Conservation (phyloP, 202 grass and related monocot genomes). For the Schoenoplectus tabernaemontani region DNA sequence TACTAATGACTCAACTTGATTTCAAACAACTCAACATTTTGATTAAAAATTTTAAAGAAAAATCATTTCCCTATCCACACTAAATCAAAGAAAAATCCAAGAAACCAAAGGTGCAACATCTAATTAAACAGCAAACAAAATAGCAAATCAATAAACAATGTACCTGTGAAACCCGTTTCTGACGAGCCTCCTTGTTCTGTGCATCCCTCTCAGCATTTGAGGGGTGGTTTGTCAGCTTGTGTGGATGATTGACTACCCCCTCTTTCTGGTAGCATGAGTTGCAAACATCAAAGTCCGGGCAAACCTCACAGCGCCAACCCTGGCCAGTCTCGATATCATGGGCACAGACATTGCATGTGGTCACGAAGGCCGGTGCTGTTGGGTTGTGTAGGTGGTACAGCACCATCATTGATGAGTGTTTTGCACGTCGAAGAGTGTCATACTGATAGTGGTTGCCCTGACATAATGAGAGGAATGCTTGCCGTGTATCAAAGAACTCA, state of each 20-base stretch:
- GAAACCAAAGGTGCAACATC: background rate
- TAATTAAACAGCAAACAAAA: background rate
- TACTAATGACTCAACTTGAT: background rate
- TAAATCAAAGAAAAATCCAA: background rate
- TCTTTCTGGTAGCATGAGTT: slow-evolving; percentile 83
- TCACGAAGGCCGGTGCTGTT: slow-evolving; percentile 88
- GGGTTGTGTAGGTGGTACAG: slow-evolving; percentile 99
- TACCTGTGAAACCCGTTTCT: slow-evolving; percentile 88
- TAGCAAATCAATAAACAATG: background rate
- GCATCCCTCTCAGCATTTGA: slow-evolving; percentile 71
- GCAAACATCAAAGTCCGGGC: slow-evolving; percentile 98
- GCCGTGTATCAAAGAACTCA: slow-evolving; percentile 94
- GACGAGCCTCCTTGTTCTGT: slow-evolving; percentile 92
- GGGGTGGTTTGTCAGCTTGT: slow-evolving; percentile 89
- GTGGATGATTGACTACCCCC: slow-evolving; percentile 63
- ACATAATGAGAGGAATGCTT: slow-evolving; percentile 95
- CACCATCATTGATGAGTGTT: slow-evolving; percentile 99
- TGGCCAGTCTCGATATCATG: slow-evolving; percentile 95
- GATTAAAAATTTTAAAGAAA: background rate
- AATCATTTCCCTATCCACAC: background rate
- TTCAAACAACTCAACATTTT: background rate
- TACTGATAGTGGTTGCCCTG: slow-evolving; percentile 99
- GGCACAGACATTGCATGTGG: slow-evolving; percentile 73
- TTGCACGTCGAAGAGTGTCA: slow-evolving; percentile 89
- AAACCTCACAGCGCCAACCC: slow-evolving; percentile 97